These are phyloP conservation scores for Calonectria multiphialidica DNA, from an alignment of 2,329 filamentous ascomycete species.

Conservation along the genomic window DNA sequence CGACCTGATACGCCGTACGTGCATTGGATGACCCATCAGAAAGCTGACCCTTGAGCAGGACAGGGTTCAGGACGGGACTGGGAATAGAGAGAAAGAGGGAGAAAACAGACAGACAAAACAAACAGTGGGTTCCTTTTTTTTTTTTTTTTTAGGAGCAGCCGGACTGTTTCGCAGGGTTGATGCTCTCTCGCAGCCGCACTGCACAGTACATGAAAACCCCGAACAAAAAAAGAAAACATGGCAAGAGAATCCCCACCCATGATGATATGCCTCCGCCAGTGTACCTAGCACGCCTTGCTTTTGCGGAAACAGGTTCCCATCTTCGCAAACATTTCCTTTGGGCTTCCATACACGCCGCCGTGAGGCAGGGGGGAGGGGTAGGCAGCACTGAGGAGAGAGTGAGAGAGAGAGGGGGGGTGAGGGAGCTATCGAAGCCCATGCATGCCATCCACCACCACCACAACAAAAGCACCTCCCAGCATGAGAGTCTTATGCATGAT, in stretches of 20 bases:
- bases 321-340: conserved; percentile 7
- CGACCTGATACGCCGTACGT: background rate
- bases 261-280: background rate
- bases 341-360: background rate
- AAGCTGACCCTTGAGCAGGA: background rate
- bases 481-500: conserved; percentile 1
- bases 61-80: background rate
- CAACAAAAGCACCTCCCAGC: background rate
- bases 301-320: background rate
- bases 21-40: background rate
- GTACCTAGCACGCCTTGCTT: background rate
- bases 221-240: background rate
- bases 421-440: background rate
- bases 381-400: no score
- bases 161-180: background rate
- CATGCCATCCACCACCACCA: background rate
- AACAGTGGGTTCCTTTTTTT: background rate
- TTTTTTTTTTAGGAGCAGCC: background rate
- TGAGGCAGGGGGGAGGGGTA: background rate
- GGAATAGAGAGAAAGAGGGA: background rate
- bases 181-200: background rate
- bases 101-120: conserved; percentile 1
- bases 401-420: no score
- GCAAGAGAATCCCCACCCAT: background rate
- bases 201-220: background rate